Evolutionary conservation across 768 basidiomycete species (phyloP).

Genomic region (Lentinus tigrinus): DNA sequence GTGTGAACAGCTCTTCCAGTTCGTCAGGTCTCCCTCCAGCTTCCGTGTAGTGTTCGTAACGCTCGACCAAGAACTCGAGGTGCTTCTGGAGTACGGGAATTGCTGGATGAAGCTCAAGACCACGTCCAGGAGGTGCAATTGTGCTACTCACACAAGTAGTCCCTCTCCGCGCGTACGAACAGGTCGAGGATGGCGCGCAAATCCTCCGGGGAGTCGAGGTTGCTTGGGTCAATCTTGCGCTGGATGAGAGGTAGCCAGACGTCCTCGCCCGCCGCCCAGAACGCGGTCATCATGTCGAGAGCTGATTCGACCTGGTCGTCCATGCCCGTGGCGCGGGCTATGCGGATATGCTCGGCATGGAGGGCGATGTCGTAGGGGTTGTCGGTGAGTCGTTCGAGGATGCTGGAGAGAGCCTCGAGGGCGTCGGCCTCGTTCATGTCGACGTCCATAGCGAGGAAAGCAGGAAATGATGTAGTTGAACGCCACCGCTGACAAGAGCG

Average conservation of each 20-base stretch:
- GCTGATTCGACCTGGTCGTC: slow-evolving; percentile 60
- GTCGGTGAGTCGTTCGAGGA: slow-evolving; percentile 57
- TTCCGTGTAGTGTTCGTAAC: slow-evolving; percentile 34
- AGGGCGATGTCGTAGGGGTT: slow-evolving; percentile 61
- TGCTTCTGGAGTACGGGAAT: slow-evolving; percentile 72
- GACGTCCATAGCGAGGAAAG: slow-evolving; percentile 6
- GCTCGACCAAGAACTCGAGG: slow-evolving; percentile 54
- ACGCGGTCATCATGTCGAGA: slow-evolving; percentile 62
- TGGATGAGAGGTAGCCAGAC: slow-evolving; percentile 74
- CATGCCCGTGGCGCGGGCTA: slow-evolving; percentile 57
- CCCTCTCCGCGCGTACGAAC: slow-evolving; percentile 65
- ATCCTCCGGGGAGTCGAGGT: slow-evolving; percentile 52
- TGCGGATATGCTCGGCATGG: slow-evolving; percentile 65
- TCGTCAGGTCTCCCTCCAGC: slow-evolving; percentile 44
- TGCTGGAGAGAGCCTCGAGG: slow-evolving; percentile 61
- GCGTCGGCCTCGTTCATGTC: slow-evolving; percentile 57
- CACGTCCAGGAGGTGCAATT: background rate
- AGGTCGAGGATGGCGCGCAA: slow-evolving; percentile 56
- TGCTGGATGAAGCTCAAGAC: slow-evolving; percentile 42
- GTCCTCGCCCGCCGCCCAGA: slow-evolving; percentile 63
- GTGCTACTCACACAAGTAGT: slow-evolving; percentile 72
- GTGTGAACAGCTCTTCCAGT: slow-evolving; percentile 59
- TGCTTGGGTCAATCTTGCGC: slow-evolving; percentile 46
- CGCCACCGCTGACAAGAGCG: background rate
- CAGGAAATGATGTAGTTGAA: background rate